Base-by-base conservation (phyloP, 2,329 filamentous ascomycete species). In the Neofusicoccum laricinum region DNA sequence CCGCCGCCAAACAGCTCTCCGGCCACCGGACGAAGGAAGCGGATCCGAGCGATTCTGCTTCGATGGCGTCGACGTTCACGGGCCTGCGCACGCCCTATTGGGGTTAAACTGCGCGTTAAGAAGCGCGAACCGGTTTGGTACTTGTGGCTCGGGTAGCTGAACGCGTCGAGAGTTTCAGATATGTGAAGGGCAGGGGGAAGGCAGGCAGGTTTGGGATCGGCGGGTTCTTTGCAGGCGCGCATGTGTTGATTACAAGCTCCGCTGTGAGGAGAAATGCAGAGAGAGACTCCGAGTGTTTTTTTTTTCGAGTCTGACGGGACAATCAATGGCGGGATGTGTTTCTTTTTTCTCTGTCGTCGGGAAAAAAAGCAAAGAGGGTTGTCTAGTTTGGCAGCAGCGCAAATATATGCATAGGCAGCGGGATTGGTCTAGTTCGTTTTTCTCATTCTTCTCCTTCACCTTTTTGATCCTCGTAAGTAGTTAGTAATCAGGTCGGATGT, bases 1-100 rank as follows among this genome's bases (percentile, higher is more conserved):
- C 8, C 21, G 38, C 25, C 6, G 12, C 5, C 14, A 34, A 36
- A 41, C 34, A 80, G 85, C 76, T 87, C 69, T 81, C 82, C 53
- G 90, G 90, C 15, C 89, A 92, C 71, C 82, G 89, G 66, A 91
- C 90, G 77, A 89, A 87, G 71, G 89, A 91, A 64, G 10, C 55
- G 25, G 84, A 88, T 65, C 81, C 82, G 3, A 69, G 71, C 12
- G 74, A 71, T n/a, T 66, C 63, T 41, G 61, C 58, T 8, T 59
- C 66, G n/a, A 66, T 70, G 34, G 63, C 67, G 30, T 69, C 68
- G 14, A 74, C 73, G 4, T 78, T 79, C 68, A 74, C 77, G 0
- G 76, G 77, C 12, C 61, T 79, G 51, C 69, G 76, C 32, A 78
- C 77, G 58, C 74, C 76, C 17, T 78, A 78, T 63, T 78, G 76